Evolutionary conservation across 2,329 filamentous ascomycete species (phyloP).

Genomic region (Penicillium brevicompactum): DNA sequence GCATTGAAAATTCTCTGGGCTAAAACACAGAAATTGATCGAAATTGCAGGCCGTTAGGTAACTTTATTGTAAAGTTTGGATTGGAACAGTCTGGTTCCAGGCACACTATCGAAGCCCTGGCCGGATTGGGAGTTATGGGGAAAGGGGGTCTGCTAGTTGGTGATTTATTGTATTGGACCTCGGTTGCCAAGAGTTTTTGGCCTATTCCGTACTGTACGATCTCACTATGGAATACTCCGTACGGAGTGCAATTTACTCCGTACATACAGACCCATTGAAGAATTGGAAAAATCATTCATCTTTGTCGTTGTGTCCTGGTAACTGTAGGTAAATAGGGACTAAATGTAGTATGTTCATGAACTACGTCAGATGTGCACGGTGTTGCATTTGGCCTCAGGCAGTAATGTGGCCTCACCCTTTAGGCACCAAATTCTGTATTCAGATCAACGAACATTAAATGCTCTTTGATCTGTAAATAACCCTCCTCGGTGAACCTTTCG

Average conservation of each 20-base stretch:
- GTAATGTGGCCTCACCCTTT: neutral
- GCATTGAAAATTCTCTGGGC: neutral
- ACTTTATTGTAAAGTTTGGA: neutral
- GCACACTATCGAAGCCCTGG: neutral
- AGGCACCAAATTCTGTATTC: neutral
- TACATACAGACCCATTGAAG: too few species aligned
- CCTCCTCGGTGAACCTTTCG: neutral
- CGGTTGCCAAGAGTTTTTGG: too few species aligned
- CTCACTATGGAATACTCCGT: too few species aligned
- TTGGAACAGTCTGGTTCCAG: neutral
- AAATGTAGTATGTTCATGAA: too few species aligned
- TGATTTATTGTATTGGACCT: too few species aligned
- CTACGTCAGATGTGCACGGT: too few species aligned
- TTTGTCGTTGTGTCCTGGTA: too few species aligned
- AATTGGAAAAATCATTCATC: too few species aligned
- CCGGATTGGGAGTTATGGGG: neutral
- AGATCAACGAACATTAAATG: slow-evolving; percentile 1
- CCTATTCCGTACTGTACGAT: too few species aligned
- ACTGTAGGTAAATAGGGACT: too few species aligned
- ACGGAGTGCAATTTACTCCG: too few species aligned
- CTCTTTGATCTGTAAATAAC: slow-evolving; percentile 13
- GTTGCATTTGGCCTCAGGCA: neutral
- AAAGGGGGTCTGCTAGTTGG: neutral
- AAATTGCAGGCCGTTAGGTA: neutral
- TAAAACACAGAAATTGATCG: too few species aligned